Conservation (phyloP, 495 filamentous ascomycete genomes). For the Aspergillus homomorphus region DNA sequence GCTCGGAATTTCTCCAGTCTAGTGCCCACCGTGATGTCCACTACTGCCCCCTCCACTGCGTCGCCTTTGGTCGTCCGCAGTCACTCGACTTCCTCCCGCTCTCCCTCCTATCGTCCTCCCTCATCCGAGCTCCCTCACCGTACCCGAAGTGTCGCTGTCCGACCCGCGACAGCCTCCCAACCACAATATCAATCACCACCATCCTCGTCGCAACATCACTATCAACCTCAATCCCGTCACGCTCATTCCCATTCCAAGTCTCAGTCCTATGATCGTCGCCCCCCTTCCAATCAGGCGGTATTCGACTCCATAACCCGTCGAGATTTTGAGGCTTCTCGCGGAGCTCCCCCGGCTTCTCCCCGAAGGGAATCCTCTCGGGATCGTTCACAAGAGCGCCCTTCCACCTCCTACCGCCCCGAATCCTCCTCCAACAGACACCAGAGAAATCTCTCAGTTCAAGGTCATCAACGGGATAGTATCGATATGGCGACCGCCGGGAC, state of each 20-base stretch:
- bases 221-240: conserved; percentile 25
- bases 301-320: conserved; percentile 53
- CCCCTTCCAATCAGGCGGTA: conserved; percentile 49
- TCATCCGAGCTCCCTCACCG: conserved; percentile 55
- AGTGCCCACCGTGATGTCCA: conserved; percentile 46
- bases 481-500: conserved; percentile 54
- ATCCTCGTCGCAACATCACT: conserved; percentile 11
- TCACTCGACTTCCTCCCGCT: conserved; percentile 53
- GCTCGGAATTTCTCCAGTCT: conserved; percentile 13
- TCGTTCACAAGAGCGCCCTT: conserved; percentile 44
- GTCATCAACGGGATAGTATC: conserved; percentile 48
- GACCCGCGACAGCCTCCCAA: conserved; percentile 40
- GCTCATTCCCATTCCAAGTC: conserved; percentile 51
- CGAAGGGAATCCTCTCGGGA: conserved; percentile 56
- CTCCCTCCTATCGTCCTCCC: conserved; percentile 39
- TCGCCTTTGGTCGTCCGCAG: conserved; percentile 50
- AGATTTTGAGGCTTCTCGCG: conserved; percentile 56
- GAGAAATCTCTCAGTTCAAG: conserved; percentile 44
- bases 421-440: conserved; percentile 43
- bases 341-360: conserved; percentile 45
- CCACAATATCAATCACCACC: conserved; percentile 25
- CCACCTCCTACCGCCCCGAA: conserved; percentile 50
- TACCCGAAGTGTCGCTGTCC: conserved; percentile 51
- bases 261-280: conserved; percentile 48
- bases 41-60: conserved; percentile 43